These are phyloP conservation scores for Epichloe typhina DNA, from an alignment of 2,329 filamentous ascomycete species.

Conservation along the genomic window DNA sequence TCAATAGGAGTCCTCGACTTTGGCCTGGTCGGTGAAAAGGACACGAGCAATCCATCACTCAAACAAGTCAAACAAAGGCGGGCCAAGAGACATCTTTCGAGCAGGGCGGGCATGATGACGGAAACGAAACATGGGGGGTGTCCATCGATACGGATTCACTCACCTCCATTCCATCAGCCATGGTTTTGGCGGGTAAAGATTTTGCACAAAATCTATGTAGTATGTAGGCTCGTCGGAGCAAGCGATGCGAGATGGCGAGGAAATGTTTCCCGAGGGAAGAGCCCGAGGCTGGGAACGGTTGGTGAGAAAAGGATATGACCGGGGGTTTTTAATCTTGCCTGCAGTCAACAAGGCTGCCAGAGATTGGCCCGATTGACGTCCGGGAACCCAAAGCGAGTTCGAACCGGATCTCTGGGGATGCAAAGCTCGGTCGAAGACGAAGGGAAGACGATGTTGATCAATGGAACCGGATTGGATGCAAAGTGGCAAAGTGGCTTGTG, in stretches of 20 bases:
- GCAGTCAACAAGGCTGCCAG: background rate
- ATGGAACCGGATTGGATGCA: background rate
- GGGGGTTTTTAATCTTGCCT: background rate
- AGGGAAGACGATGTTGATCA: background rate
- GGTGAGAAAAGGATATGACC: background rate
- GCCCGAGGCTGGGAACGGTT: background rate
- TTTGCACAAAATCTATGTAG: background rate
- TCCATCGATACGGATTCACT: background rate
- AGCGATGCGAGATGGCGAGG: background rate
- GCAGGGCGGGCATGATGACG: background rate
- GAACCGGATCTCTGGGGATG: background rate
- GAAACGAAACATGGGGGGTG: background rate
- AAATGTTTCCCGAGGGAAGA: background rate
- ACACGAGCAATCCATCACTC: background rate
- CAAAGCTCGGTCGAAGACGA: background rate
- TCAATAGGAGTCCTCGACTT: background rate
- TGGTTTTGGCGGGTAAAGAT: background rate
- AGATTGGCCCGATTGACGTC: background rate
- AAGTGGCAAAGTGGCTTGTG: background rate
- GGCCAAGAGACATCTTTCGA: background rate
- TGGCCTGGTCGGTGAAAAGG: background rate
- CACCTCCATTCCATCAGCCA: constrained; percentile 6
- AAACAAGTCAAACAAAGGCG: background rate
- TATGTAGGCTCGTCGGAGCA: background rate
- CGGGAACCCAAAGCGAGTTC: background rate